Percentiles rank a stretch among this genome's conserved stretches.
These are phyloP conservation scores for Umbelopsis sp. DNA, from an alignment of 371 early-diverging fungal genomes.

Conservation along the genomic window DNA sequence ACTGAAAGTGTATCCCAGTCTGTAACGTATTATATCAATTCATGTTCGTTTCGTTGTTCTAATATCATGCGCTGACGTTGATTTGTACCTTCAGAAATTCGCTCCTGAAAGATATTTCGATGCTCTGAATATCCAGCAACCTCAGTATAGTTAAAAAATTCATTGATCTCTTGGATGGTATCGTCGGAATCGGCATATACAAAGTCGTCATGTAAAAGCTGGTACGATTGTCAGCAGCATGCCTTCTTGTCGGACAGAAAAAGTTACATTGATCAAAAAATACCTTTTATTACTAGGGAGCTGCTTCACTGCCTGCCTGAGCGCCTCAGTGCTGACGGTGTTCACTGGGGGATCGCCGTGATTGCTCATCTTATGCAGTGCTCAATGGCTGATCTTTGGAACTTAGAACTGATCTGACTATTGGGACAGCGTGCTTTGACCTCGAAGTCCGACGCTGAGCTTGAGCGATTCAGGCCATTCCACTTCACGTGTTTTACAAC, in stretches of 20 bases:
- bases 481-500: too few species aligned
- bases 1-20: conserved; percentile 23
- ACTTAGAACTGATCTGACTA: not conserved
- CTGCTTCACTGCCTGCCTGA: conserved; percentile 38
- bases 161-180: conserved; percentile 69
- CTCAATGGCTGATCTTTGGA: not conserved
- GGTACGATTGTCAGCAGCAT: not conserved
- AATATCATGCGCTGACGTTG: conserved; percentile 24
- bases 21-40: conserved; percentile 1
- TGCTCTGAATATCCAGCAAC: conserved; percentile 23
- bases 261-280: not conserved
- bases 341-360: conserved; percentile 18
- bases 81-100: conserved; percentile 16
- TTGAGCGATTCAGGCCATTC: too few species aligned
- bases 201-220: conserved; percentile 63
- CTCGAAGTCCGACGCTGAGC: not conserved
- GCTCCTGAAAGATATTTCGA: not conserved
- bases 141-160: conserved; percentile 75
- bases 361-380: not conserved
- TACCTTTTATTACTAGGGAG: conserved; percentile 41
- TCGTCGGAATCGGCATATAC: conserved; percentile 67
- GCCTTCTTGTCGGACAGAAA: not conserved
- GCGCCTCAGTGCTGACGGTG: conserved; percentile 26
- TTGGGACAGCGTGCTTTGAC: not conserved
- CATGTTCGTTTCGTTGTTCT: conserved; percentile 26